Conservation (phyloP, 2,329 filamentous ascomycete species). For the Fusarium sp. region DNA sequence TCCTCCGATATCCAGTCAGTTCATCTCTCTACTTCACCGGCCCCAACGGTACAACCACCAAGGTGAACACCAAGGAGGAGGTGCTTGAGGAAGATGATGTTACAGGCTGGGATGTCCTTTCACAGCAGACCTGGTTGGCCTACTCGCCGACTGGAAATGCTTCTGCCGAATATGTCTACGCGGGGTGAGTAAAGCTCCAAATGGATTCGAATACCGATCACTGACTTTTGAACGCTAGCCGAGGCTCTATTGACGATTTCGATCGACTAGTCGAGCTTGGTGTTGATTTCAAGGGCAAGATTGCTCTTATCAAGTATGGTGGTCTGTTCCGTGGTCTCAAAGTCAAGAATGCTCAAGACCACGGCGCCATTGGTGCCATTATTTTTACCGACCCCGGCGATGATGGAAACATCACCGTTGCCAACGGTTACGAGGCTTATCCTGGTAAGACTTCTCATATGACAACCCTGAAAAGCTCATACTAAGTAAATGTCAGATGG, state of each 20-base stretch:
- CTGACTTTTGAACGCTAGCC: conserved; percentile 29
- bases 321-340: conserved; percentile 82
- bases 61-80: conserved; percentile 78
- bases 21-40: conserved; percentile 59
- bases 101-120: conserved; percentile 70
- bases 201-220: fast-evolving
- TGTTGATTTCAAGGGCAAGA: conserved; percentile 78
- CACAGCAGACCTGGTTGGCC: conserved; percentile 81
- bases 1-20: conserved; percentile 69
- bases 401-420: conserved; percentile 79
- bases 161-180: conserved; percentile 79
- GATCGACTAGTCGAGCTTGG: conserved; percentile 75
- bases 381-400: conserved; percentile 88
- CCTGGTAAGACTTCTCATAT: conserved; percentile 54
- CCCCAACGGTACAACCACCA: conserved; percentile 61
- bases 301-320: conserved; percentile 82
- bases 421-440: conserved; percentile 78
- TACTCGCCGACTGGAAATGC: conserved; percentile 84
- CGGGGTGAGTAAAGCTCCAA: conserved; percentile 61
- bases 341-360: conserved; percentile 83
- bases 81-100: conserved; percentile 79
- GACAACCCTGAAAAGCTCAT: fast-evolving
- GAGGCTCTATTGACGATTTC: conserved; percentile 78
- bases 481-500: conserved; percentile 54
- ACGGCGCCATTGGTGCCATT: conserved; percentile 83